Conservation (phyloP, 345 rosid species). For the Dimocarpus longan region DNA sequence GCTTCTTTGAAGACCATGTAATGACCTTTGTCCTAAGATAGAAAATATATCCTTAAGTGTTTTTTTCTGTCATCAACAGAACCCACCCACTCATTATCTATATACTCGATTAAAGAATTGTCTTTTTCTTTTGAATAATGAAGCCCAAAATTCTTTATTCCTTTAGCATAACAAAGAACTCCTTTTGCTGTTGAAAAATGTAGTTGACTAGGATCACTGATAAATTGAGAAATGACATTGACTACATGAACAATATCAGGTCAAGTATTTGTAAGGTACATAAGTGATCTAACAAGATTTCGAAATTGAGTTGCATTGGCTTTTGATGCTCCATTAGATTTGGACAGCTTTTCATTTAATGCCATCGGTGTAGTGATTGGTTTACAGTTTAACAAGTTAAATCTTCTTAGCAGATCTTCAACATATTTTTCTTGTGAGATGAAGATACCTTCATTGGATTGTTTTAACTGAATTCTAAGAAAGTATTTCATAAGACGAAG, state of each 20-base stretch:
- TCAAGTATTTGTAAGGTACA: conserved; percentile 5
- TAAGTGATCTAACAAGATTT: neutral
- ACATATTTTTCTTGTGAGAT: neutral
- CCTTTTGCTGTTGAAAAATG: conserved; percentile 1
- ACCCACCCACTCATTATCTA: conserved; percentile 1
- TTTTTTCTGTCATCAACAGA: neutral
- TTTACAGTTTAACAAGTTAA: neutral
- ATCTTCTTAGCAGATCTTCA: neutral
- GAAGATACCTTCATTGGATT: neutral
- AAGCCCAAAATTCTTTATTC: neutral
- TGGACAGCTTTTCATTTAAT: neutral
- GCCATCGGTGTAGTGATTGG: neutral
- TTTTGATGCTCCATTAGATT: neutral
- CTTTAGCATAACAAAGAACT: neutral
- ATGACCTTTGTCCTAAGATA: neutral
- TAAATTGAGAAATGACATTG: neutral
- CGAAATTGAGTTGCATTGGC: neutral
- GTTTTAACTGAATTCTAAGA: neutral
- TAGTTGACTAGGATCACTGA: neutral
- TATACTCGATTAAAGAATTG: neutral
- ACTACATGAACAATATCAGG: neutral
- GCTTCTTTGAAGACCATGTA: conserved; percentile 18
- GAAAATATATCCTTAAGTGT: conserved; percentile 10
- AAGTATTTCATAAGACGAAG: neutral
- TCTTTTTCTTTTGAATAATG: neutral